phyloP scores from a whole-genome alignment of 1,284 basidiomycete species.

The Cutaneotrichosporon mucoides region DNA sequence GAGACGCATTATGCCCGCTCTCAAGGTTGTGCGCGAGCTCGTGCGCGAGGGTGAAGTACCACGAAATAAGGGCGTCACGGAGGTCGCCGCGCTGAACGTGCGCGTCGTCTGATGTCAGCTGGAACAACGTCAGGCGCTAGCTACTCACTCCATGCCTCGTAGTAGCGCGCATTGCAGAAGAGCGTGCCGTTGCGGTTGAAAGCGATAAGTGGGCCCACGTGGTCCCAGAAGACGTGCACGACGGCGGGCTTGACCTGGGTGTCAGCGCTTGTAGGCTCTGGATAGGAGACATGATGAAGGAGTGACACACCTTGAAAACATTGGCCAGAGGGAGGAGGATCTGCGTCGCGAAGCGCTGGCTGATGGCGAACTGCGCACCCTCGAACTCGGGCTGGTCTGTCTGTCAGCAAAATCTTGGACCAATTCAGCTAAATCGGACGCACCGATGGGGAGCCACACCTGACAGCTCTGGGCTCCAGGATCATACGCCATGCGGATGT shows the following conservation, averaged over 20 bases:
- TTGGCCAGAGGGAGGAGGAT: conserved; percentile 50
- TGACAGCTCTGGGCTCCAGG: conserved; percentile 43
- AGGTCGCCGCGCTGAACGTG: neutral
- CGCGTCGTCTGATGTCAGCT: conserved; percentile 53
- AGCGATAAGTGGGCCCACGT: conserved; percentile 75
- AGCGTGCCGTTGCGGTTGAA: conserved; percentile 89
- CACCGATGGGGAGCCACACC: conserved; percentile 67
- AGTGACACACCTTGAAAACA: conserved; percentile 36
- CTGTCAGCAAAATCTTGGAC: neutral
- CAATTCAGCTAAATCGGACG: conserved; percentile 10
- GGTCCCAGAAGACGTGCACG: conserved; percentile 83
- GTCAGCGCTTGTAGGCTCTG: too few relatives aligned
- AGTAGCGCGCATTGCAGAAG: conserved; percentile 86
- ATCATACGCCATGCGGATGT: conserved; percentile 50
- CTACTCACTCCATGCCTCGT: conserved; percentile 75
- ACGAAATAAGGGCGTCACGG: conserved; percentile 65
- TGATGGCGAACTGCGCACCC: conserved; percentile 26
- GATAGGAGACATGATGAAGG: too few relatives aligned
- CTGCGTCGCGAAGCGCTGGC: conserved; percentile 62
- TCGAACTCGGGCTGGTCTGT: conserved; percentile 23
- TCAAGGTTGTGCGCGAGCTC: conserved; percentile 45
- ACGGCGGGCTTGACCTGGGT: conserved; percentile 54
- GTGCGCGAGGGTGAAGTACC: conserved; percentile 89
- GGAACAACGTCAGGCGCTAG: conserved; percentile 57
- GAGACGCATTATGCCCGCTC: conserved; percentile 53